Percentiles rank a stretch among this genome's conserved stretches.
Evolutionary conservation across 2,329 filamentous ascomycete species (phyloP).

Genomic region (Harringtonia aguacate): DNA sequence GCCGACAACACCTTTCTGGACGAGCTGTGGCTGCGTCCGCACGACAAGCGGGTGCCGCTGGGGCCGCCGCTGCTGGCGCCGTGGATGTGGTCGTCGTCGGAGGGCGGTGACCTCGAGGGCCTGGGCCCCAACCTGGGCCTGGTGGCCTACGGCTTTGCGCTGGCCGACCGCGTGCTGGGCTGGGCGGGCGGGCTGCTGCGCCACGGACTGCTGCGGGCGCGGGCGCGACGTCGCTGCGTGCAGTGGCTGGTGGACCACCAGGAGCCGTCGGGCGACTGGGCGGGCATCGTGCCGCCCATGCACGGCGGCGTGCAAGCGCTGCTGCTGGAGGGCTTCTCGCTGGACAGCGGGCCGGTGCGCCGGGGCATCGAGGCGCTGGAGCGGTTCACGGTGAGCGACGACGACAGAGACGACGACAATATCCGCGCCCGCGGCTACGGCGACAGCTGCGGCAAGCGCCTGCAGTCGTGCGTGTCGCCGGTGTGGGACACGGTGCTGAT

Average conservation of each 20-base stretch:
- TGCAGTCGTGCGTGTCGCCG: constrained; percentile 18
- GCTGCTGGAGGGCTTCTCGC: constrained; percentile 3
- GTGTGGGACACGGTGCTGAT: constrained; percentile 25
- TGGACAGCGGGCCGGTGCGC: neutral
- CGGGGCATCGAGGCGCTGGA: neutral
- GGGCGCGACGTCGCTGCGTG: constrained; percentile 14
- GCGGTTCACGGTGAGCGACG: constrained; percentile 6
- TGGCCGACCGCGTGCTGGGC: neutral
- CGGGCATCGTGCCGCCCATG: constrained; percentile 17
- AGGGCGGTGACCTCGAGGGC: too few species aligned
- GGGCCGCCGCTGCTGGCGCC: neutral
- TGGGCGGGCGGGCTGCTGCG: constrained; percentile 11
- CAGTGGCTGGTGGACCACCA: constrained; percentile 19
- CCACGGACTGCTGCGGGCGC: constrained; percentile 1
- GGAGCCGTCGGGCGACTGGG: constrained; percentile 17
- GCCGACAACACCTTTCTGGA: constrained; percentile 19
- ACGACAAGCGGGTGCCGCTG: constrained; percentile 3
- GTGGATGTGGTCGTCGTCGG: too few species aligned
- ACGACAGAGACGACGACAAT: too few species aligned
- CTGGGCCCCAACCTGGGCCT: too few species aligned
- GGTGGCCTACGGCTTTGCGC: neutral
- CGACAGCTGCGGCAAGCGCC: constrained; percentile 19
- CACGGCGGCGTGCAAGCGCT: constrained; percentile 8
- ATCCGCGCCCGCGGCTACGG: too few species aligned
- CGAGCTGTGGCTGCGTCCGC: constrained; percentile 19